Conservation (phyloP, 805 yeast species). For the Kodamaea kakaduensis region DNA sequence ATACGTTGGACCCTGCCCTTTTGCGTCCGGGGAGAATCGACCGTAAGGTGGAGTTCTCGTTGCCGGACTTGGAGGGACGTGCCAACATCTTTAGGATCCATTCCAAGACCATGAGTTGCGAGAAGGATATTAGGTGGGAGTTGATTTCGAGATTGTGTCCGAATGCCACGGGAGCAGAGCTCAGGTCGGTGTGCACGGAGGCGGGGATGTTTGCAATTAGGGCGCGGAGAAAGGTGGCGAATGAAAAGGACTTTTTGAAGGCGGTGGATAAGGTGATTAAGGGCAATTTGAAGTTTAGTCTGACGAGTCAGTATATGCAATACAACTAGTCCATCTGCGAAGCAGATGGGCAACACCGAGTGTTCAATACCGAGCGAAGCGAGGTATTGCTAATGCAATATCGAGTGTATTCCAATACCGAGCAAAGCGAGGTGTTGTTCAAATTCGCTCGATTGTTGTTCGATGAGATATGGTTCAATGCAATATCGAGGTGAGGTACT, state of each 20-base stretch:
- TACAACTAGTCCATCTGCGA: constrained; percentile 73
- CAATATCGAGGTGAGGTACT: no score
- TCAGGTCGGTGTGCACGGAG: constrained; percentile 97
- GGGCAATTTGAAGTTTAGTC: constrained; percentile 96
- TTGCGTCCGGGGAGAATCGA: constrained; percentile 98
- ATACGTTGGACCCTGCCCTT: constrained; percentile 95
- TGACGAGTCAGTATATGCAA: constrained; percentile 98
- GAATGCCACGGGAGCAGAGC: constrained; percentile 97
- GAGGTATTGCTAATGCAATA: no score
- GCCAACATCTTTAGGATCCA: constrained; percentile 97
- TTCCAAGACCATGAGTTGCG: constrained; percentile 96
- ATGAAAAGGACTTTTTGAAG: constrained; percentile 94
- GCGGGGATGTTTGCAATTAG: constrained; percentile 99
- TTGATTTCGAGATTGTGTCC: constrained; percentile 96
- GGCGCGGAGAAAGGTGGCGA: constrained; percentile 96
- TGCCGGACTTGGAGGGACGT: constrained; percentile 96
- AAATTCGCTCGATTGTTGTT: no score
- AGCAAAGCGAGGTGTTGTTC: no score
- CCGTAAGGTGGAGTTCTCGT: constrained; percentile 93
- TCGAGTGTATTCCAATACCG: no score
- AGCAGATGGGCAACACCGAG: no score
- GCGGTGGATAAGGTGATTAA: constrained; percentile 98
- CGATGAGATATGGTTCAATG: no score
- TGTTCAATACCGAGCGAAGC: no score
- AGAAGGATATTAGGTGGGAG: constrained; percentile 98